Evolutionary conservation across 78 protist species (phyloP).

Genomic region (Monocercomonoides exilis): DNA sequence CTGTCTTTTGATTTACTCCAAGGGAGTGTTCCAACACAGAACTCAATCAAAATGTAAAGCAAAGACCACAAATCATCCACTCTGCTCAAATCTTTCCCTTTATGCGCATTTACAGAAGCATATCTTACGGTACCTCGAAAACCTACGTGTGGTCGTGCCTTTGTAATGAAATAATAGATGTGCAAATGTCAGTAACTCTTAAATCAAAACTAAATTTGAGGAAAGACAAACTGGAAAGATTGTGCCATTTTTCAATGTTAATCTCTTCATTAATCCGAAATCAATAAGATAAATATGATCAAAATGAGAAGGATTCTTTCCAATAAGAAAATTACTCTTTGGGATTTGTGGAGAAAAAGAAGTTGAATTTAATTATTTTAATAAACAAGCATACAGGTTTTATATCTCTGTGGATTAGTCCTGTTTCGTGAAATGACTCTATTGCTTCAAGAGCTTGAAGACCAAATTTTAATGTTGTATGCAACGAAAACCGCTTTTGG

Average conservation of each 20-base stretch:
- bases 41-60: neutral
- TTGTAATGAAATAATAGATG: neutral
- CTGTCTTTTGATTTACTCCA: neutral
- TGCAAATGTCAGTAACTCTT: neutral
- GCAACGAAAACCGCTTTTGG: neutral
- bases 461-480: neutral
- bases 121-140: neutral
- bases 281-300: conserved; percentile 1
- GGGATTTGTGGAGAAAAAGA: too few relatives aligned
- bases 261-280: neutral
- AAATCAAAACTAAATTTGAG: too few relatives aligned
- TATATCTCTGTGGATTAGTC: neutral
- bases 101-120: neutral
- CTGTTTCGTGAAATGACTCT: neutral
- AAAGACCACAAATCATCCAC: neutral
- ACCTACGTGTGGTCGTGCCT: neutral
- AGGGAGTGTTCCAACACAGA: neutral
- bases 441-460: neutral
- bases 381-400: neutral
- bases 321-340: neutral
- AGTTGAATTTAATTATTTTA: too few relatives aligned
- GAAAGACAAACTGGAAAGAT: too few relatives aligned
- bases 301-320: neutral
- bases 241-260: neutral
- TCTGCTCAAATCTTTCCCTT: neutral